Percentiles rank a stretch among this genome's conserved stretches.
phyloP scores from a whole-genome alignment of 257 asterid genomes.

The Nicotiana attenuata region DNA sequence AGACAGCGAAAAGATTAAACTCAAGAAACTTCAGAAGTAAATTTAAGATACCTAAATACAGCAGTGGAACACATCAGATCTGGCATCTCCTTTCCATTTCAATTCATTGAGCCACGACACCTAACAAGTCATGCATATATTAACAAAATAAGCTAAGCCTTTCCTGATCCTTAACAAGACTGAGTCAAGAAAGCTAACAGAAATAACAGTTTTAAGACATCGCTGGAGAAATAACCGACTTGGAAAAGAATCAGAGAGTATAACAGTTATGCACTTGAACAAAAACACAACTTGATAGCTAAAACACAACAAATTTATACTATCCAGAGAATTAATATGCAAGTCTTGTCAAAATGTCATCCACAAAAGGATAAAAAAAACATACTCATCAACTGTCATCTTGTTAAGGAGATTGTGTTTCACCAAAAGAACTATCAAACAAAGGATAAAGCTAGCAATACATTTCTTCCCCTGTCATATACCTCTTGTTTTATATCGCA shows the following conservation, averaged over 20 bases:
- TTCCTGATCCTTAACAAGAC: background rate
- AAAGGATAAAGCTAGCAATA: background rate
- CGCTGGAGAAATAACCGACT: background rate
- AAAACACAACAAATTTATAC: background rate
- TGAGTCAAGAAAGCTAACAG: background rate
- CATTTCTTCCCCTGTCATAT: background rate
- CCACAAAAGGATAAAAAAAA: no score
- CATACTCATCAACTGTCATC: background rate
- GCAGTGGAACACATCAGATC: slow-evolving; percentile 13
- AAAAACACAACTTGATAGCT: background rate
- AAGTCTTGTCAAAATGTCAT: no score
- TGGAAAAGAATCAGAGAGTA: background rate
- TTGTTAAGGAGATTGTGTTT: background rate
- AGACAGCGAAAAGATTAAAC: background rate
- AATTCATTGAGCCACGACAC: slow-evolving; percentile 98
- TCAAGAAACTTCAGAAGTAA: background rate
- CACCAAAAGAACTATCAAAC: background rate
- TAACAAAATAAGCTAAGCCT: slow-evolving; percentile 9
- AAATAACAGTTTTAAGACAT: background rate
- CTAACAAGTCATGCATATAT: slow-evolving; percentile 32
- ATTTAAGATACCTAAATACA: slow-evolving; percentile 27
- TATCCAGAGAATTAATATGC: background rate
- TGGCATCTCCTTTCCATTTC: slow-evolving; percentile 27
- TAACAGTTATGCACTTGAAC: background rate
- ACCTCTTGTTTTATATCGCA: background rate